Base-by-base conservation (phyloP, 2,329 filamentous ascomycete genomes). In the Colletotrichum tanaceti region DNA sequence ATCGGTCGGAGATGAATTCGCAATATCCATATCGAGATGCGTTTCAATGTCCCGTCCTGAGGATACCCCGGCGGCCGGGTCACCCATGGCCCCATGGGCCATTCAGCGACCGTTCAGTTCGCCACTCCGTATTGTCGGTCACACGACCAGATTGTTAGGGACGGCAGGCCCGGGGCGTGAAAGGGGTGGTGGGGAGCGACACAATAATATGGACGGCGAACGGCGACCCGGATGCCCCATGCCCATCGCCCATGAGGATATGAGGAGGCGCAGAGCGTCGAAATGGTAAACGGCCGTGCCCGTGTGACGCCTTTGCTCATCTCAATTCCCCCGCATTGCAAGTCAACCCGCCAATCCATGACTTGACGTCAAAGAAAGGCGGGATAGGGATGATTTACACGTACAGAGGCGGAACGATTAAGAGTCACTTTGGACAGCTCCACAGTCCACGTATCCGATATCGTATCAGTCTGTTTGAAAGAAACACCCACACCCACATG, bases 141-240 rank as follows among this genome's bases (percentile, higher is more conserved):
- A 68, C 54, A 59, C 47, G 61, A 59, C 53, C 49, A 52, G 32
- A 24, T 60, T 14, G 49, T 55, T 62, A 39, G 60, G 60, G 46
- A 59, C 41, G 49, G 41, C 58, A 39, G 49, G 20, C 9, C 47
- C 35, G 49, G 41, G 54, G 39, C n/a, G 20, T 55, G 53, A 38
- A 55, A 43, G n/a, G 10, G 20, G 38, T 55, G 53, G 38, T 22
- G 16, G 20, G 32, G 28, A 53, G 50, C 28, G 50, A 38, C 50
- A 18, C 47, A n/a, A 18, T 44, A n/a, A 18, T 44, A 13, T 16
- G 41, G n/a, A 44, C 7, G 41, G 6, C 7, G 24, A 18, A 35
- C 49, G 28, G 16, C 49, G 49, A 35, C 44, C 4, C 6, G 41
- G 18, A 16, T 18, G 16, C 41, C 41, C 41, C 41, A 43, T 43